These are phyloP conservation scores for Toxicodendron radicans DNA, from an alignment of 345 rosid genomes.

Conservation along the genomic window DNA sequence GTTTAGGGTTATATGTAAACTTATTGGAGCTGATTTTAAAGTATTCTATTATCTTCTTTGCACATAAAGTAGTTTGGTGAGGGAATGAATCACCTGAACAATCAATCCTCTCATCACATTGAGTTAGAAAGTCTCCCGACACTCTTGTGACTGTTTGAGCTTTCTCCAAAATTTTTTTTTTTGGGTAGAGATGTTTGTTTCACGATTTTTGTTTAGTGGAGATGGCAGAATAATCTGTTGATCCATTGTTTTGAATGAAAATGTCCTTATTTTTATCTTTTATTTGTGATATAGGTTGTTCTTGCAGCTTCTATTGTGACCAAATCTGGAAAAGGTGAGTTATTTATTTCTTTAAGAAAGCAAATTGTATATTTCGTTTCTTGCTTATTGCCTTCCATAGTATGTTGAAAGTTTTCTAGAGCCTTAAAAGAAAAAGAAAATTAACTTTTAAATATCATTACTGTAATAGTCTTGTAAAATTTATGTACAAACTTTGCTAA, in stretches of 20 bases:
- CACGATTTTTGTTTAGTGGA: no score
- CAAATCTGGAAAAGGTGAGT: slow-evolving; percentile 95
- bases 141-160: background rate
- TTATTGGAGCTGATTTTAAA: background rate
- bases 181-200: no score
- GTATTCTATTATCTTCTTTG: background rate
- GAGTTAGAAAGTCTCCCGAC: background rate
- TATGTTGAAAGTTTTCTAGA: background rate
- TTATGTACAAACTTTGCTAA: background rate
- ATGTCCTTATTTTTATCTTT: slow-evolving; percentile 6
- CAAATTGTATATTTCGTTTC: background rate
- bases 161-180: background rate
- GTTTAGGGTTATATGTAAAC: background rate
- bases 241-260: background rate
- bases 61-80: background rate
- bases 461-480: background rate
- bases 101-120: background rate
- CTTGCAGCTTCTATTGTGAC: slow-evolving; percentile 82
- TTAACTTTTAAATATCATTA: background rate
- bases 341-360: slow-evolving; percentile 9
- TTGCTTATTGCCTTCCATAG: background rate
- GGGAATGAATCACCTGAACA: background rate
- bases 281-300: slow-evolving; percentile 61
- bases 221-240: background rate
- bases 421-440: background rate